Base-by-base conservation (phyloP, 1,139 yeast genomes). In the Yamadazyma trypodendri region DNA sequence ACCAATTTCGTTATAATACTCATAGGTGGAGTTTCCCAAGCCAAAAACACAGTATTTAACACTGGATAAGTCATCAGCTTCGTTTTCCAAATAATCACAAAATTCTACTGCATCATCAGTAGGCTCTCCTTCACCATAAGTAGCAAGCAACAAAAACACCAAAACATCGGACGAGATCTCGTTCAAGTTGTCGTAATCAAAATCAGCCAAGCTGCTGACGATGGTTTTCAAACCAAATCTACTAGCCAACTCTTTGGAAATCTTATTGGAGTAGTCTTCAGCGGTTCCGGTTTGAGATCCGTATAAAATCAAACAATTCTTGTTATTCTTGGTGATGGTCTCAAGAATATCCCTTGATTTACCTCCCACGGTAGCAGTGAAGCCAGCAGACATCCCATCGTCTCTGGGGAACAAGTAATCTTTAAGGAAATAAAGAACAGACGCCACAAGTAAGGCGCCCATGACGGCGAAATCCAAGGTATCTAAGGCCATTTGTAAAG, bases 281-380 rank as follows among this genome's bases (percentile, higher is more conserved):
- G 98, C 96, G n/a, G 99, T 92, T 49, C 99, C 99, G 10, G 99
- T 94, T 65, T 92, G 99, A 5, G 98, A 90, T 5, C 96, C 97
- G 58, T 76, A 94, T 48, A 92, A 77, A n/a, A 92, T 81, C 29
- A 85, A 69, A 35, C 86, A 83, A 51, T 85, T 83, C 63, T 92
- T 90, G 45, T 77, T 72, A 52, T 82, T 81, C 33, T 70, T 68
- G 39, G 70, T 68, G 50, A 89, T 65, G 12, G 79, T 79, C 44
- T 80, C 79, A 23, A 81, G 72, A 35, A 94, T 68, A 56, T 88
- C 81, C 54, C 88, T 71, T 34, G 79, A 68, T 33, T 50, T 56
- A 29, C 61, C 65, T 23, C 64, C 60, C 28, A 68, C 68, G 32
- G 58, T 56, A 10, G 68, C 59, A 17, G 64, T 65, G 45, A 68